Conservation (phyloP, 2,329 filamentous ascomycete species). For the Aspergillus chevalieri region DNA sequence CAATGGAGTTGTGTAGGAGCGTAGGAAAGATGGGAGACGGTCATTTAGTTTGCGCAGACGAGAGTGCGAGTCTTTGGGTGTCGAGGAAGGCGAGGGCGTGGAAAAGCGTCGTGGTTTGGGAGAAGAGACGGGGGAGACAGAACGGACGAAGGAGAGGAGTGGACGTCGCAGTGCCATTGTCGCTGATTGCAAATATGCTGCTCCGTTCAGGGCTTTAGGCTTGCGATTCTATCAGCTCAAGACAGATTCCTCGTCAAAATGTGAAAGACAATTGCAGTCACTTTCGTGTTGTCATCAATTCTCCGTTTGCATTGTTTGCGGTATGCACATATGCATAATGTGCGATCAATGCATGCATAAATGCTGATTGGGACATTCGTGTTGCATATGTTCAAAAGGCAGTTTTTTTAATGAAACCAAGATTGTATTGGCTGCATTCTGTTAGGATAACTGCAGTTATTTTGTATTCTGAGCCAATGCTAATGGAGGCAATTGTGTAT, state of each 20-base stretch:
- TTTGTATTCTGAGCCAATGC: too few relatives aligned
- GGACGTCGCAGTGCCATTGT: conserved; percentile 9
- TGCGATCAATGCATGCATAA: neutral
- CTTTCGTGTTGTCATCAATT: too few relatives aligned
- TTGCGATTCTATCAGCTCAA: too few relatives aligned
- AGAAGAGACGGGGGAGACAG: conserved; percentile 10
- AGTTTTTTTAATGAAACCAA: neutral
- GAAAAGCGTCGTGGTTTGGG: conserved; percentile 14
- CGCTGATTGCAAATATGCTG: too few relatives aligned
- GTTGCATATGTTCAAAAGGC: neutral
- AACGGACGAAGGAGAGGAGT: conserved; percentile 6
- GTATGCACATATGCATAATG: conserved; percentile 7
- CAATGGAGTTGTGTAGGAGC: conserved; percentile 63
- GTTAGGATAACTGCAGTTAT: too few relatives aligned
- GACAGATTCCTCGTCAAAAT: too few relatives aligned
- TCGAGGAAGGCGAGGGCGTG: conserved; percentile 13
- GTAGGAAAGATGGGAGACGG: conserved; percentile 61
- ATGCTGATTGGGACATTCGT: neutral
- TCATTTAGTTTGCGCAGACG: conserved; percentile 33
- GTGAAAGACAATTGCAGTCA: too few relatives aligned
- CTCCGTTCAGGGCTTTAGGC: neutral
- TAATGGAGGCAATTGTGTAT: too few relatives aligned
- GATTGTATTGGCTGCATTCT: neutral
- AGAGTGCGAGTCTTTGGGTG: conserved; percentile 21
- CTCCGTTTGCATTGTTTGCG: conserved; percentile 6